phyloP scores from a whole-genome alignment of 306 rosid genomes.

The Datisca glomerata region DNA sequence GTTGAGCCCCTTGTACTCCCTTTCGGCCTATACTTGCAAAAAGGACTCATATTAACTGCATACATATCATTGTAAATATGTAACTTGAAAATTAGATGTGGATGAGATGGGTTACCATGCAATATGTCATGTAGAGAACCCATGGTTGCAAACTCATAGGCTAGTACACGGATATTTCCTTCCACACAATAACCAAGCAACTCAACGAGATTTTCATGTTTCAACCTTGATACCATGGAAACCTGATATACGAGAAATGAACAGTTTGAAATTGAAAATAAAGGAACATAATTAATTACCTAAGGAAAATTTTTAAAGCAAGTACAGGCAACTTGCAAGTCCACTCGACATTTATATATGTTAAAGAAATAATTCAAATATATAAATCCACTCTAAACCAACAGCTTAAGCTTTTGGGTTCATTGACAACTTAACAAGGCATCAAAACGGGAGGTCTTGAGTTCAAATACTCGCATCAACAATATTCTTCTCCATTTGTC shows the following conservation, averaged over 20 bases:
- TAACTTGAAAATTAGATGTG: neutral
- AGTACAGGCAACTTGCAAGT: too few relatives aligned
- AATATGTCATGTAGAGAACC: slow-evolving; percentile 96
- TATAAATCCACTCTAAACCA: too few relatives aligned
- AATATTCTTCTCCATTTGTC: too few relatives aligned
- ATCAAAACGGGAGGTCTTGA: too few relatives aligned
- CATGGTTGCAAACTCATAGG: slow-evolving; percentile 97
- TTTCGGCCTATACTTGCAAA: slow-evolving; percentile 29
- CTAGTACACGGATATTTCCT: slow-evolving; percentile 87
- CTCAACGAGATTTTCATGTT: slow-evolving; percentile 86
- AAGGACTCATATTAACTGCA: neutral
- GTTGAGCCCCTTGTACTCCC: slow-evolving; percentile 52
- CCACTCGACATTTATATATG: too few relatives aligned
- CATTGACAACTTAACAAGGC: too few relatives aligned
- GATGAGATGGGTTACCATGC: slow-evolving; percentile 41
- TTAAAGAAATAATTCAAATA: too few relatives aligned
- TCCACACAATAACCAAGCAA: slow-evolving; percentile 95
- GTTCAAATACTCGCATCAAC: too few relatives aligned
- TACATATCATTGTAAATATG: neutral
- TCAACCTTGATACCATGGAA: slow-evolving; percentile 86
- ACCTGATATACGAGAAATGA: slow-evolving; percentile 31
- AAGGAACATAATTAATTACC: too few relatives aligned
- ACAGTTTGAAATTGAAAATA: too few relatives aligned
- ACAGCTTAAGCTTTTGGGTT: too few relatives aligned
- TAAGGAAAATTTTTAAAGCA: too few relatives aligned